phyloP scores from a whole-genome alignment of 2,329 filamentous ascomycete genomes.

The Aspergillus sp. region DNA sequence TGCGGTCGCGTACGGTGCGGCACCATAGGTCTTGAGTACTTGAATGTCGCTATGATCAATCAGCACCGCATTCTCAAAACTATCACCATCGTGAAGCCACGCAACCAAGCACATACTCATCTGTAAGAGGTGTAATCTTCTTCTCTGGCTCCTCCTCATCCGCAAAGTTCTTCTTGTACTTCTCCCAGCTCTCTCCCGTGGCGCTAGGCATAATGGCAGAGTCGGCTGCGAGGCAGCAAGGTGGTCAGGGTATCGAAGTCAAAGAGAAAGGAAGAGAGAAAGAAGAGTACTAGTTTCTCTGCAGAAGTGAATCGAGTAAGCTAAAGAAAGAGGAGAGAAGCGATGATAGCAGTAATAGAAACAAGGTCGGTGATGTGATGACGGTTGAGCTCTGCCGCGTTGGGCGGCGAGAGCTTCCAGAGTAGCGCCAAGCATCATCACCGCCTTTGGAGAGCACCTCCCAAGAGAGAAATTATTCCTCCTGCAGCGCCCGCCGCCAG shows the following conservation, averaged over 20 bases:
- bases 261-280: slow-evolving; percentile 3
- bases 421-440: slow-evolving; percentile 31
- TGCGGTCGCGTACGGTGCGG: slow-evolving; percentile 85
- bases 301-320: background rate
- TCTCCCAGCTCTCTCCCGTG: slow-evolving; percentile 93
- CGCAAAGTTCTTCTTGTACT: slow-evolving; percentile 94
- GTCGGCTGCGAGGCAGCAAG: slow-evolving; percentile 19
- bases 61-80: slow-evolving; percentile 23
- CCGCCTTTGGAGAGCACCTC: slow-evolving; percentile 28
- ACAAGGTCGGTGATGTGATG: slow-evolving; percentile 18
- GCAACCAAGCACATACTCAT: slow-evolving; percentile 63
- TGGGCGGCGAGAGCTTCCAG: slow-evolving; percentile 29
- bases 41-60: slow-evolving; percentile 74
- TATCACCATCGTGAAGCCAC: background rate
- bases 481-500: slow-evolving; percentile 16
- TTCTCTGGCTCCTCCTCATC: slow-evolving; percentile 98
- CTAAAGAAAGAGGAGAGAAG: slow-evolving; percentile 9
- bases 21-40: slow-evolving; percentile 97
- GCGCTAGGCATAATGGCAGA: slow-evolving; percentile 72
- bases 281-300: background rate
- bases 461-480: slow-evolving; percentile 31
- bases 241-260: background rate
- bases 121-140: slow-evolving; percentile 95
- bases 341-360: slow-evolving; percentile 13
- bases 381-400: slow-evolving; percentile 26